phyloP scores from a whole-genome alignment of 345 rosid genomes.

The Pugionium cornutum region DNA sequence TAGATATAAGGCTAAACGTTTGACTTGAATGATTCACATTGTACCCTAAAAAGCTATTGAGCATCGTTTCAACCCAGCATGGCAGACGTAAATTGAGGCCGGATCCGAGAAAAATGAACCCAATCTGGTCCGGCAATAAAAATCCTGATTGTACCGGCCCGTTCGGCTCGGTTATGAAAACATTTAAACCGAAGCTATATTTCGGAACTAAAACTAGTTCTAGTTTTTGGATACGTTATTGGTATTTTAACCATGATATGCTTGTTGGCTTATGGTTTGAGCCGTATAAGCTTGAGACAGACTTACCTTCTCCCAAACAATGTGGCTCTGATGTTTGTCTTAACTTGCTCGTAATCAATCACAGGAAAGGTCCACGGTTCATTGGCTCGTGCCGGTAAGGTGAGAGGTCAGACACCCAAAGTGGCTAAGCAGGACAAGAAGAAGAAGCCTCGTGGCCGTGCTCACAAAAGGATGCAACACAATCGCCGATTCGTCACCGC shows the following conservation, averaged over 20 bases:
- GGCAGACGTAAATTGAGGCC: no score
- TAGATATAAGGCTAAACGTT: no score
- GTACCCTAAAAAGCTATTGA: no score
- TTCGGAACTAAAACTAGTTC: not conserved
- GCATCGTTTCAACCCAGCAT: no score
- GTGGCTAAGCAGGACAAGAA: not conserved
- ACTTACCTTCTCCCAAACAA: not conserved
- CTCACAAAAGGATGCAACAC: slow-evolving; percentile 24
- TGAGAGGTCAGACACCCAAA: no score
- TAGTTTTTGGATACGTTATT: not conserved
- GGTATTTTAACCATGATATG: no score
- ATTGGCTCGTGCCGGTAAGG: no score
- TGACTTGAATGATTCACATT: no score
- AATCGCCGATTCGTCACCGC: slow-evolving; percentile 28
- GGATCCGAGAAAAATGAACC: not conserved
- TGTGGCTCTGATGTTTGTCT: not conserved
- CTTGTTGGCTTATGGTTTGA: no score
- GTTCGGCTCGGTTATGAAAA: not conserved
- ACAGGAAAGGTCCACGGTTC: slow-evolving; percentile 8
- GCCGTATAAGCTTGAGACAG: no score
- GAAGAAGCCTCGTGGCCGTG: slow-evolving; percentile 27
- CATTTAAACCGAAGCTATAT: no score
- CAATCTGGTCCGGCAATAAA: not conserved
- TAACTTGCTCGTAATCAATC: not conserved
- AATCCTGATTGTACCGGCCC: not conserved